phyloP scores from a whole-genome alignment of 2,329 filamentous ascomycete genomes.

The Colletotrichum brevisporum region DNA sequence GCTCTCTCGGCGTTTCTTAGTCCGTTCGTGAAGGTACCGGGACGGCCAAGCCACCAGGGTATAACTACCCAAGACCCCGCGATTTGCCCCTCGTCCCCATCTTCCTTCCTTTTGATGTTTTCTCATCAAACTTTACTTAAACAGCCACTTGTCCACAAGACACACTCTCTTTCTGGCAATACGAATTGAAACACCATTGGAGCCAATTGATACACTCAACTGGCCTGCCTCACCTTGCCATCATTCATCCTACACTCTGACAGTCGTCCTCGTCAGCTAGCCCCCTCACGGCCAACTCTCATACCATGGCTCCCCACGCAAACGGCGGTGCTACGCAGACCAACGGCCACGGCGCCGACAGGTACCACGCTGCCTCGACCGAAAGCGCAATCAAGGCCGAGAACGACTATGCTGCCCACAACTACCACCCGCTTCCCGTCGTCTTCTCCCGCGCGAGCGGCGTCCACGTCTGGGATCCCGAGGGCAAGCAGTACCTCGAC shows the following conservation, averaged over 20 bases:
- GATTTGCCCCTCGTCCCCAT: slow-evolving; percentile 41
- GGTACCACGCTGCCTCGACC: slow-evolving; percentile 84
- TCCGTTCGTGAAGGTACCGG: slow-evolving; percentile 22
- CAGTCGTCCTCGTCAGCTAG: slow-evolving; percentile 5
- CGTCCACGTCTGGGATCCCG: slow-evolving; percentile 95
- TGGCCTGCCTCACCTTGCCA: slow-evolving; percentile 7
- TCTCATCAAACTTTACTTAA: slow-evolving; percentile 30
- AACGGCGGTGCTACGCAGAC: slow-evolving; percentile 53
- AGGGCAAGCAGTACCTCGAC: slow-evolving; percentile 95
- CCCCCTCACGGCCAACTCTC: slow-evolving; percentile 11
- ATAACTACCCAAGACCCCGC: slow-evolving; percentile 39
- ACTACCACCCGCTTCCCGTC: slow-evolving; percentile 97
- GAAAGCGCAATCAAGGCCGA: slow-evolving; percentile 84
- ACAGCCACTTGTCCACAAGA: slow-evolving; percentile 34
- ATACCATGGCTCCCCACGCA: slow-evolving; percentile 72
- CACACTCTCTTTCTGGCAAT: slow-evolving; percentile 27
- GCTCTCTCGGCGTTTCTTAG: slow-evolving; percentile 15
- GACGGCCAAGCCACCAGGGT: slow-evolving; percentile 26
- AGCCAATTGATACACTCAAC: slow-evolving; percentile 34
- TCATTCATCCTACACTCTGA: neutral
- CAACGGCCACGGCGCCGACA: slow-evolving; percentile 52
- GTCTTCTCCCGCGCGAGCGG: slow-evolving; percentile 91
- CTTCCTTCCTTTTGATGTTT: slow-evolving; percentile 27
- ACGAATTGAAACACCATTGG: slow-evolving; percentile 22
- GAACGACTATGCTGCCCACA: slow-evolving; percentile 91